Evolutionary conservation across 805 yeast species (phyloP).

Genomic region (Lipomyces chichibuensis): DNA sequence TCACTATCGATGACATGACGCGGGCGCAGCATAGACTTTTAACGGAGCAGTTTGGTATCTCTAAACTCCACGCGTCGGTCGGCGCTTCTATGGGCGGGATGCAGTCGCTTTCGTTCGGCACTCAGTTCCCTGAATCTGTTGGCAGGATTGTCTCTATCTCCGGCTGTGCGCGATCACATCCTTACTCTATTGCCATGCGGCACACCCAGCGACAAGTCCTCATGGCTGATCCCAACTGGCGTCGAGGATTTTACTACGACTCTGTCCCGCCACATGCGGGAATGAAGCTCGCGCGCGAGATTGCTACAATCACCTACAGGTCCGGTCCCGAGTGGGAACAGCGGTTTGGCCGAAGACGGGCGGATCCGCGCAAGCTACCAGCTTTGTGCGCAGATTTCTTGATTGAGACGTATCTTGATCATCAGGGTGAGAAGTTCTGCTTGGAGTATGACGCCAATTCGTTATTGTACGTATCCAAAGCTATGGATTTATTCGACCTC

Average conservation of each 20-base stretch:
- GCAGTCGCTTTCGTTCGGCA: conserved; percentile 88
- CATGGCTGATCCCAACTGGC: conserved; percentile 96
- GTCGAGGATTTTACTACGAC: conserved; percentile 82
- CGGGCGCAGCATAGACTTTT: conserved; percentile 80
- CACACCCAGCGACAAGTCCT: conserved; percentile 90
- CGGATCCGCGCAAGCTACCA: conserved; percentile 76
- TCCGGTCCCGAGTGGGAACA: conserved; percentile 98
- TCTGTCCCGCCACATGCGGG: conserved; percentile 88
- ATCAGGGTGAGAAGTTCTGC: conserved; percentile 93
- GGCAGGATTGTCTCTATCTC: conserved; percentile 75
- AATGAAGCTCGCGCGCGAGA: conserved; percentile 90
- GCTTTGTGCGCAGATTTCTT: conserved; percentile 92
- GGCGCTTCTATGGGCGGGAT: conserved; percentile 99
- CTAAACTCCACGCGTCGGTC: conserved; percentile 71
- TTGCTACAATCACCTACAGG: conserved; percentile 90
- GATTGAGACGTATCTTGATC: conserved; percentile 90
- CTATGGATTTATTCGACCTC: conserved; percentile 91
- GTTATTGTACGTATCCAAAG: conserved; percentile 81
- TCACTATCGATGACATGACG: conserved; percentile 87
- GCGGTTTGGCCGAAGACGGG: conserved; percentile 84
- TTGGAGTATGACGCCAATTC: conserved; percentile 90
- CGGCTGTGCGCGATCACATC: conserved; percentile 93
- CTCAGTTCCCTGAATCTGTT: conserved; percentile 78
- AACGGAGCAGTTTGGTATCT: conserved; percentile 61
- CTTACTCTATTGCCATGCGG: conserved; percentile 90